These are phyloP conservation scores for Alternaria viburni DNA, from an alignment of 2,329 filamentous ascomycete species.

Conservation along the genomic window DNA sequence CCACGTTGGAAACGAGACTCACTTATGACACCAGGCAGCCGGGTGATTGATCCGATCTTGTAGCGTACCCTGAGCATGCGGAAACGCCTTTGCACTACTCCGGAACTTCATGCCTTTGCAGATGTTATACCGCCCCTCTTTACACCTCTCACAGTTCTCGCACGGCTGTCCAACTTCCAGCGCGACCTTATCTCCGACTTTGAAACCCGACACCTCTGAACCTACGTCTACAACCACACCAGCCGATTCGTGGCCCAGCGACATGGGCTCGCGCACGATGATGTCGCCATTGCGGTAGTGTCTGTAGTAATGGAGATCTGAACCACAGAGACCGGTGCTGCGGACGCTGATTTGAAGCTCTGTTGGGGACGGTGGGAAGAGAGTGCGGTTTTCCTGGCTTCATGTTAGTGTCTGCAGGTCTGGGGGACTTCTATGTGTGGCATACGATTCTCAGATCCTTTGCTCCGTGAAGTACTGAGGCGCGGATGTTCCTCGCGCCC, in stretches of 20 bases:
- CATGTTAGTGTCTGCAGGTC: not conserved
- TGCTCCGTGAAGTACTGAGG: conserved; percentile 65
- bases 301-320: conserved; percentile 82
- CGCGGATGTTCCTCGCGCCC: conserved; percentile 51
- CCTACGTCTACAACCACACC: conserved; percentile 79
- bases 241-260: conserved; percentile 78
- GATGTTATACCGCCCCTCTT: conserved; percentile 66
- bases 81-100: conserved; percentile 65
- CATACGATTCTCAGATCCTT: conserved; percentile 66
- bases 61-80: conserved; percentile 69
- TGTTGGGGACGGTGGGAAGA: conserved; percentile 54
- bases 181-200: conserved; percentile 82
- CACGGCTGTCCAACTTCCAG: conserved; percentile 91
- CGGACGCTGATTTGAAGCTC: conserved; percentile 71
- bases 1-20: conserved; percentile 3
- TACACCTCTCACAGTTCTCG: conserved; percentile 64
- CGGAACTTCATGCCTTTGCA: conserved; percentile 65
- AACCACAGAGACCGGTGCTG: conserved; percentile 73
- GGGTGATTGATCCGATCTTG: conserved; percentile 69
- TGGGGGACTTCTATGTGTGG: not conserved
- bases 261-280: conserved; percentile 80
- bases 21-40: conserved; percentile 64
- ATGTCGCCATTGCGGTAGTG: conserved; percentile 89
- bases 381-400: conserved; percentile 59
- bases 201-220: conserved; percentile 65